Base-by-base conservation (phyloP, 495 filamentous ascomycete species). In the Penicillium coffeae region DNA sequence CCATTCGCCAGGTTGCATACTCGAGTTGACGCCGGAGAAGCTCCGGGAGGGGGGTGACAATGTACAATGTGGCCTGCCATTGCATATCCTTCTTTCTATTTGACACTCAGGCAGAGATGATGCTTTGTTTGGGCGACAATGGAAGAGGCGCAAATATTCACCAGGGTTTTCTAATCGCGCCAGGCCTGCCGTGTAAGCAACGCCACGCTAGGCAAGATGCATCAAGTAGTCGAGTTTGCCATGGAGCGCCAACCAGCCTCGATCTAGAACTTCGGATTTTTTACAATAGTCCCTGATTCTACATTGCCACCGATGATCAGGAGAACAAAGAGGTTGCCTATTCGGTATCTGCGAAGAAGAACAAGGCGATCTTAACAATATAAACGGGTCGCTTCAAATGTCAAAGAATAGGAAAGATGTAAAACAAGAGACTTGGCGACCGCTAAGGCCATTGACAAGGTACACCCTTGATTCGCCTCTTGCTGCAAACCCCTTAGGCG, bases 251-350 rank as follows among this genome's bases (percentile, higher is more conserved):
- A 42, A 53, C 9, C 48, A 47, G 47, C 50, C 45, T 47, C 27
- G 45, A 63, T 60, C 60, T 64, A 62, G 59, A 66, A 68, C 58
- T 59, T 64, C 55, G 52, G 45, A 46, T 37, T 56, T 40, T 33
- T 48, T 34, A 48, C 34, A 15, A 15, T 18, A 35, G 32, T 39
- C 30, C 15, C 10, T 30, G 19, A 18, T 15, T 43, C 18, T 33
- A 18, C 20, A 41, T 20, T 19, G 22, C 38, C 8, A 6, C 22
- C 38, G 13, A 21, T 13, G 22, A 41, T 18, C 8, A 35, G 16
- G 38, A 42, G 16, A 45, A 55, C 39, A 53, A 52, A 45, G 16
- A 45, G 47, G 18, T 45, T 43, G n/a, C n/a, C 21, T 46, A 44
- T 20, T 12, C 42, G 5, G 2, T 10, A 12, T 33, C 20, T 33